Conservation (phyloP, 2,329 filamentous ascomycete species). For the Pestalotiopsis sp. region DNA sequence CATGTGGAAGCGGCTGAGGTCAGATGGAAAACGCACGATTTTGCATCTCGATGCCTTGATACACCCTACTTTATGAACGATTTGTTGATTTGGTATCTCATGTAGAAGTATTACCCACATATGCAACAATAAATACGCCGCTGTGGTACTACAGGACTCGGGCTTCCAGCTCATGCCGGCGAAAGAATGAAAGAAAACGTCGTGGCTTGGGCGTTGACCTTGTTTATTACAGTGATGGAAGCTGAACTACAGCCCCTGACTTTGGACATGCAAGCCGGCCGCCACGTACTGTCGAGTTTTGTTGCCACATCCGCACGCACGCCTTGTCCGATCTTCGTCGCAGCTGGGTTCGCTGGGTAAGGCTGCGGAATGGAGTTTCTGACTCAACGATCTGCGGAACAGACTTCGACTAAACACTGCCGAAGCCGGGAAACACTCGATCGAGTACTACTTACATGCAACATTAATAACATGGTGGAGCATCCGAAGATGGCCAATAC, state of each 20-base stretch:
- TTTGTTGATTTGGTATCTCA: no score
- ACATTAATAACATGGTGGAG: background rate
- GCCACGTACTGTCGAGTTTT: background rate
- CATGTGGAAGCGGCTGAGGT: no score
- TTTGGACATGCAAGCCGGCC: background rate
- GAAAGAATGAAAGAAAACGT: background rate
- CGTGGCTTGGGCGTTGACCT: background rate
- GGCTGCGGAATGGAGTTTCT: background rate
- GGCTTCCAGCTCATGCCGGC: background rate
- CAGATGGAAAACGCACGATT: no score
- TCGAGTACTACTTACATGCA: background rate
- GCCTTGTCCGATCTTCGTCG: slow-evolving; percentile 2
- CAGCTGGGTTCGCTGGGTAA: slow-evolving; percentile 2
- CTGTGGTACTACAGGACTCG: no score
- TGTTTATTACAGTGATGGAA: background rate
- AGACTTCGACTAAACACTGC: background rate
- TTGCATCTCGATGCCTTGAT: no score
- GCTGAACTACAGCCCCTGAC: background rate
- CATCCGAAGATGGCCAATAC: background rate
- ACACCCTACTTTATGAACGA: no score
- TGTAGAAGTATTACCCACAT: no score
- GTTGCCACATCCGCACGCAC: background rate
- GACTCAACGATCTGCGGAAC: background rate
- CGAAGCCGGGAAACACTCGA: background rate
- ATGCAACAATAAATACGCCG: no score